Conservation (phyloP, 371 early-diverging fungal genomes). For the Actinomucor elegans region DNA sequence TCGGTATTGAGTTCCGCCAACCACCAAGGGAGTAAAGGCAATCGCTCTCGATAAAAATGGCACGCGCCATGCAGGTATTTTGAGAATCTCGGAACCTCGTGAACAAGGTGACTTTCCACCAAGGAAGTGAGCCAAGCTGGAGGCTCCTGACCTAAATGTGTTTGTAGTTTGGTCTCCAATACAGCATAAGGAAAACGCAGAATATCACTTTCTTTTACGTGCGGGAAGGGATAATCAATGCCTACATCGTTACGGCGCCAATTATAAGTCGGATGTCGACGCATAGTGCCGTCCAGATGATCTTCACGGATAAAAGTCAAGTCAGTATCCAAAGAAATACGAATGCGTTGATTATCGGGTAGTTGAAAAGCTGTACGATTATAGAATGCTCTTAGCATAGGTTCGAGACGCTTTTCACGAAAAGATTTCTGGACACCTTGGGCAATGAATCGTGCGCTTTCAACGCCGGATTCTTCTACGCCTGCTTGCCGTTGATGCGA, state of each 20-base stretch:
- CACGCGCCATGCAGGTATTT: constrained; percentile 98
- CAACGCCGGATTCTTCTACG: constrained; percentile 62
- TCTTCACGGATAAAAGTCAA: constrained; percentile 93
- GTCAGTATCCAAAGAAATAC: constrained; percentile 95
- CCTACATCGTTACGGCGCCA: constrained; percentile 95
- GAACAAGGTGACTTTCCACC: constrained; percentile 87
- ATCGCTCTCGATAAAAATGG: constrained; percentile 77
- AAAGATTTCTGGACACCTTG: constrained; percentile 75
- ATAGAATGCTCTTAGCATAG: constrained; percentile 88
- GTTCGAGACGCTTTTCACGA: constrained; percentile 67
- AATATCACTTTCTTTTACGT: constrained; percentile 71
- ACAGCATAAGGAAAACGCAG: no score
- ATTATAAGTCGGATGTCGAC: constrained; percentile 61
- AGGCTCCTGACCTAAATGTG: constrained; percentile 83
- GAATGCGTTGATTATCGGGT: constrained; percentile 90
- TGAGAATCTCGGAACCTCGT: constrained; percentile 97
- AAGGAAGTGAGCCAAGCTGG: constrained; percentile 95
- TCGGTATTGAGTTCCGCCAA: constrained; percentile 85
- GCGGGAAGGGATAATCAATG: constrained; percentile 83
- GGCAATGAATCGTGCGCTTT: constrained; percentile 69
- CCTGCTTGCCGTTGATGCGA: constrained; percentile 78
- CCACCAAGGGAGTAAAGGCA: constrained; percentile 94
- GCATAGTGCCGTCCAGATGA: constrained; percentile 41
- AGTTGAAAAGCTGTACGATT: constrained; percentile 97
- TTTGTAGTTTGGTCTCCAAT: constrained; percentile 72